Conservation (phyloP, 2,329 filamentous ascomycete species). For the Paecilomyces formosus region DNA sequence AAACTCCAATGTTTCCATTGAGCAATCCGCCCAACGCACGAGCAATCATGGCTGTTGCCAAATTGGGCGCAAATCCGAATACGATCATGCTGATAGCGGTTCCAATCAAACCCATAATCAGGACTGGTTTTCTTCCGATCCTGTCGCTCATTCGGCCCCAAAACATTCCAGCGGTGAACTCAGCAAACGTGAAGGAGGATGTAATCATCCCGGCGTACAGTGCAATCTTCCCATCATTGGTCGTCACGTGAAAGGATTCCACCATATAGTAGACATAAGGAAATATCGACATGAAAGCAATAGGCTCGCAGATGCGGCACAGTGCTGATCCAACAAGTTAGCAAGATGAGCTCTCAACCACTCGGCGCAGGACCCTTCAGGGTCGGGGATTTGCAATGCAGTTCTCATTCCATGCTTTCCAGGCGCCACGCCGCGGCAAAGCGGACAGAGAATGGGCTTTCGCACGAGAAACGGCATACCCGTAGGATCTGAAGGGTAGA, state of each 20-base stretch:
- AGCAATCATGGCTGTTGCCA: conserved; percentile 76
- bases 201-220: conserved; percentile 95
- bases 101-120: conserved; percentile 80
- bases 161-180: conserved; percentile 84
- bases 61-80: conserved; percentile 81
- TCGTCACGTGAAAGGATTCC: conserved; percentile 76
- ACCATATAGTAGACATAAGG: conserved; percentile 99
- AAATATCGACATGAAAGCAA: conserved; percentile 99
- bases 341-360: neutral
- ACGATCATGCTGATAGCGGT: conserved; percentile 88
- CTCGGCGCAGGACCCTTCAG: neutral
- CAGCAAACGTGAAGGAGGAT: conserved; percentile 89
- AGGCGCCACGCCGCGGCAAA: neutral
- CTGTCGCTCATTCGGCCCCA: conserved; percentile 92
- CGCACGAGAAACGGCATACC: no score
- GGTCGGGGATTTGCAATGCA: neutral
- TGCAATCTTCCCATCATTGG: conserved; percentile 71
- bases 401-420: neutral
- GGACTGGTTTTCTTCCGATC: conserved; percentile 84
- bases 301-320: conserved; percentile 95
- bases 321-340: conserved; percentile 51
- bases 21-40: conserved; percentile 82
- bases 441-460: neutral
- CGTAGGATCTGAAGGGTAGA: neutral
- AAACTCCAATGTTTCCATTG: conserved; percentile 93